Percentiles rank a stretch among this genome's conserved stretches.
Evolutionary conservation across 2,329 filamentous ascomycete species (phyloP).

Genomic region (Thelonectria rubi): DNA sequence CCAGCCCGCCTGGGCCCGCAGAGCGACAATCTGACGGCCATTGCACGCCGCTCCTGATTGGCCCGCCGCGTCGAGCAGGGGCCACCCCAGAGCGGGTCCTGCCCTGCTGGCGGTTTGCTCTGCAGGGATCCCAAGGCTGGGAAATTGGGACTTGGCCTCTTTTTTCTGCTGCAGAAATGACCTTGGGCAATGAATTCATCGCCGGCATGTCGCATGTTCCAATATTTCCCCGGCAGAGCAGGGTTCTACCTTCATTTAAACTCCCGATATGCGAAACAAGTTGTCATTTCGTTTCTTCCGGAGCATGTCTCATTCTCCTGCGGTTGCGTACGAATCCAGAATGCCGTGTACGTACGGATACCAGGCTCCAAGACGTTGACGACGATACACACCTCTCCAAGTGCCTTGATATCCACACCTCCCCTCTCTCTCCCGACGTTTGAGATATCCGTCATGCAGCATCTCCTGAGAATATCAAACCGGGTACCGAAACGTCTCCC

Average conservation of each 20-base stretch:
- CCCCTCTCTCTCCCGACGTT: not conserved
- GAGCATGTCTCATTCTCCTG: not conserved
- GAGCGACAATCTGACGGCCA: constrained; percentile 18
- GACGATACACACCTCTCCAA: no score
- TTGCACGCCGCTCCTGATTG: constrained; percentile 25
- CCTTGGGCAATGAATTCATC: no score
- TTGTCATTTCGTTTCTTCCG: constrained; percentile 1
- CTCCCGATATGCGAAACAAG: constrained; percentile 3
- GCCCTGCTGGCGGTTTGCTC: constrained; percentile 33
- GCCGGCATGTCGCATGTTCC: constrained; percentile 18
- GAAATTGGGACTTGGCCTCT: constrained; percentile 26
- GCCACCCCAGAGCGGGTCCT: constrained; percentile 28
- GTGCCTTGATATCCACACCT: constrained; percentile 1
- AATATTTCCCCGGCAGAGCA: constrained; percentile 13
- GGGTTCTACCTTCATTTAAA: constrained; percentile 8
- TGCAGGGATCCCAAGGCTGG: constrained; percentile 27
- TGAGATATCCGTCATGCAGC: not conserved
- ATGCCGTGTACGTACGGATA: not conserved
- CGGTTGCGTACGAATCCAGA: not conserved
- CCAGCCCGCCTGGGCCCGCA: constrained; percentile 12
- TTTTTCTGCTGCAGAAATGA: no score
- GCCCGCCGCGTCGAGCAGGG: constrained; percentile 19
- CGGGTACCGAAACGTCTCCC: not conserved
- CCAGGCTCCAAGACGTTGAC: no score
- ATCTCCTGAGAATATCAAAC: not conserved